Percentiles rank a stretch among this genome's conserved stretches.
phyloP scores from a whole-genome alignment of 2,329 filamentous ascomycete species.

The Ceratocystis harringtonii region DNA sequence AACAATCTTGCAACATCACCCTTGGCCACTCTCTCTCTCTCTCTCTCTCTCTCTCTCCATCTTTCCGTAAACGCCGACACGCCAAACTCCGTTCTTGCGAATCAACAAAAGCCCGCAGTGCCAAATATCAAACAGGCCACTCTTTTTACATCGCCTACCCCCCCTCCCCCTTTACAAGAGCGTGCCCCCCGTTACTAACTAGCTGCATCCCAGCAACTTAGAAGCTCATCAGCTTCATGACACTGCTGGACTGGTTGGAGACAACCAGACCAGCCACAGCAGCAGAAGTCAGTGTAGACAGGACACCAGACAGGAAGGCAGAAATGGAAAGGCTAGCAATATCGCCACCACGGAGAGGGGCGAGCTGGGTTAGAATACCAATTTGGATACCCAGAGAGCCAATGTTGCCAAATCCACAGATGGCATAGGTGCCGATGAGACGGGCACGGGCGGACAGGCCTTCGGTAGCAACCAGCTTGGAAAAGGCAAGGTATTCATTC shows the following conservation, averaged over 20 bases:
- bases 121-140: not conserved
- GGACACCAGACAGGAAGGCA: conserved; percentile 60
- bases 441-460: conserved; percentile 52
- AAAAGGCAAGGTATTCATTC: conserved; percentile 71
- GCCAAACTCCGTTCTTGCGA: not conserved
- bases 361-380: conserved; percentile 69
- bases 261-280: conserved; percentile 64
- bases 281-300: conserved; percentile 66
- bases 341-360: conserved; percentile 57
- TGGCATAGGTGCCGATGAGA: conserved; percentile 73
- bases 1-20: not conserved
- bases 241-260: conserved; percentile 29
- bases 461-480: conserved; percentile 38
- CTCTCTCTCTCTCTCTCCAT: not conserved
- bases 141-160: not conserved
- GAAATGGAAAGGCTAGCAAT: conserved; percentile 62
- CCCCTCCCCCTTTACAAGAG: not conserved
- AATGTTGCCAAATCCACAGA: conserved; percentile 76
- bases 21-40: not conserved
- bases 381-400: conserved; percentile 81
- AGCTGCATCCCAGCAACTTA: not conserved
- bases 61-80: not conserved
- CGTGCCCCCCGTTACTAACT: not conserved
- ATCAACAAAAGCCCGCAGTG: not conserved
- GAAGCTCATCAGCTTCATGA: conserved; percentile 16